Conservation (phyloP, 805 yeast genomes). For the Candida wancherniae region DNA sequence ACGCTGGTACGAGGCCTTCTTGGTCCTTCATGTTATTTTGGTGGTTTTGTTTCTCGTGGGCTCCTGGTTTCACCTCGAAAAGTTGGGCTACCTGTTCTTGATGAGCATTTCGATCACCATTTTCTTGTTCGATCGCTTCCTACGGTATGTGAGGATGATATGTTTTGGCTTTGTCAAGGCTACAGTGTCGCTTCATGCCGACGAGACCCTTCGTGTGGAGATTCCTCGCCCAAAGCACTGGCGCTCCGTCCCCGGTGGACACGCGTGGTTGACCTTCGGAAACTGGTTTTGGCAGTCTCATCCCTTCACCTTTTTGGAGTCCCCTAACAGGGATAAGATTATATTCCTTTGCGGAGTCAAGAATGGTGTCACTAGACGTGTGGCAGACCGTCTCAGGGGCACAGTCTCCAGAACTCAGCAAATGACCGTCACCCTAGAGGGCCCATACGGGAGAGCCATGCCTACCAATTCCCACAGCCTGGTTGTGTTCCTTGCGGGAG, state of each 20-base stretch:
- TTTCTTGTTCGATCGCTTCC: constrained; percentile 38
- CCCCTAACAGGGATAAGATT: constrained; percentile 35
- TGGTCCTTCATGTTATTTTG: constrained; percentile 37
- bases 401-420: constrained; percentile 25
- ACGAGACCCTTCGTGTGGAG: constrained; percentile 44
- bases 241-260: constrained; percentile 50
- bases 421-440: constrained; percentile 48
- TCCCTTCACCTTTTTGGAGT: constrained; percentile 57
- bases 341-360: constrained; percentile 40
- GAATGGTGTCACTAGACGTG: constrained; percentile 52
- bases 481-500: constrained; percentile 54
- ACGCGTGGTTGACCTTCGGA: constrained; percentile 53
- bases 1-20: constrained; percentile 50
- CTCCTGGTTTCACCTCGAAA: constrained; percentile 53
- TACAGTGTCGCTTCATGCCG: constrained; percentile 28
- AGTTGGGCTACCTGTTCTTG: constrained; percentile 37
- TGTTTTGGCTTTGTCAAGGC: constrained; percentile 36
- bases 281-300: constrained; percentile 59
- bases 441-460: constrained; percentile 50
- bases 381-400: constrained; percentile 26
- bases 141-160: constrained; percentile 28
- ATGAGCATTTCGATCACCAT: constrained; percentile 29
- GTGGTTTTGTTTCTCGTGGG: constrained; percentile 44
- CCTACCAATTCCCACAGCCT: constrained; percentile 45
- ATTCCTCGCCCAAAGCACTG: constrained; percentile 46